These are phyloP conservation scores for Monilinia aucupariae DNA, from an alignment of 2,329 filamentous ascomycete genomes.

Conservation along the genomic window DNA sequence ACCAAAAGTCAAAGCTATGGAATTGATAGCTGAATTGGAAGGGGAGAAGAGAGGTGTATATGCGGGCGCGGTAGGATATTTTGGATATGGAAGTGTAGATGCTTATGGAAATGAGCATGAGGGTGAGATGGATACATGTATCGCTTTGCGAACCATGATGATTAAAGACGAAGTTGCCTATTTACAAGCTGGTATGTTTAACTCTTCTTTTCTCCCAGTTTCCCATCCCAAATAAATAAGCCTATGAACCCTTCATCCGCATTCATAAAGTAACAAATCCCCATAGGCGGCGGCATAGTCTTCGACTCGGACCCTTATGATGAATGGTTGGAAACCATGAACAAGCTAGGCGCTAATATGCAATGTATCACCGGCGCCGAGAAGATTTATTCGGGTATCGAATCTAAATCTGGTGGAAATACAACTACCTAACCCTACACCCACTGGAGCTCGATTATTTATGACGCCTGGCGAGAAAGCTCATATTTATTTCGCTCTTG, in stretches of 20 bases:
- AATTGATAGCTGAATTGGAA: constrained; percentile 91
- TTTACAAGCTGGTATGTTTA: constrained; percentile 63
- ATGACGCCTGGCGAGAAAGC: constrained; percentile 15
- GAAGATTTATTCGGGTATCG: constrained; percentile 40
- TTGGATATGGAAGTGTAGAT: constrained; percentile 75
- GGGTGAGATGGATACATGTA: constrained; percentile 86
- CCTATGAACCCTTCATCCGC: background rate
- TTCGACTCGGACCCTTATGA: constrained; percentile 89
- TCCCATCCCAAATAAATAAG: background rate
- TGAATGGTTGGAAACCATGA: constrained; percentile 94
- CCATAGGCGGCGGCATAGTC: constrained; percentile 74
- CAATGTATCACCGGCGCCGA: constrained; percentile 82
- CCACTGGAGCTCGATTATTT: background rate
- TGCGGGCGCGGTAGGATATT: constrained; percentile 93
- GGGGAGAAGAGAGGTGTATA: constrained; percentile 92
- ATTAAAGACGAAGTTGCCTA: constrained; percentile 88
- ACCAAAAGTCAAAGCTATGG: constrained; percentile 95
- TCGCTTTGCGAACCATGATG: constrained; percentile 77
- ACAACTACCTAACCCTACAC: background rate
- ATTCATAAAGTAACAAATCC: background rate
- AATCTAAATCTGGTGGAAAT: constrained; percentile 15
- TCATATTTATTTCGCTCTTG: constrained; percentile 28
- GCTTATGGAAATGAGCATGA: constrained; percentile 57
- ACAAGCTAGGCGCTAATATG: constrained; percentile 90
- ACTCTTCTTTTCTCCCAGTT: background rate